Conservation (phyloP, 352 stramenopile species). For the Pythium utonaiense region DNA sequence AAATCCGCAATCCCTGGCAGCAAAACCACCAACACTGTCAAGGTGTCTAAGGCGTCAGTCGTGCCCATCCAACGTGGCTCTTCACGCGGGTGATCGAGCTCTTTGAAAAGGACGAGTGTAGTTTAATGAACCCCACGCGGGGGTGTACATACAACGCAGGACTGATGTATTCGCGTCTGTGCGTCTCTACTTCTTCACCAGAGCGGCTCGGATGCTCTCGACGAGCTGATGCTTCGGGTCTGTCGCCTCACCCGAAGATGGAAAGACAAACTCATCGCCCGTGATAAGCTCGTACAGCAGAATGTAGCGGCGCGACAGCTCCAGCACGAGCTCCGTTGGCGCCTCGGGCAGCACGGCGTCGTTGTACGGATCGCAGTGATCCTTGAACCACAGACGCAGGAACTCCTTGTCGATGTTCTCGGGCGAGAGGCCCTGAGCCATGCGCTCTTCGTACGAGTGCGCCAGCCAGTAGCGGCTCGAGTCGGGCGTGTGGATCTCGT, state of each 20-base stretch:
- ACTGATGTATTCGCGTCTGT: background rate
- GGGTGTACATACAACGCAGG: background rate
- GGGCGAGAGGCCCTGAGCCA: constrained; percentile 86
- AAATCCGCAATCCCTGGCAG: background rate
- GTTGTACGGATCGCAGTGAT: constrained; percentile 99
- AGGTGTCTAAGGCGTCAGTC: background rate
- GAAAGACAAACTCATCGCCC: constrained; percentile 92
- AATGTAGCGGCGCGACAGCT: constrained; percentile 97
- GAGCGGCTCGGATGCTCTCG: constrained; percentile 35
- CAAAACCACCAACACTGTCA: background rate
- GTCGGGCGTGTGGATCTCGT: constrained; percentile 99
- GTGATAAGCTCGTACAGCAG: constrained; percentile 99
- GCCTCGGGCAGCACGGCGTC: constrained; percentile 94
- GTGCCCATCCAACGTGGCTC: background rate
- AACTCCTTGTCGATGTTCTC: constrained; percentile 99
- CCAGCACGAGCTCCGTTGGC: constrained; percentile 93
- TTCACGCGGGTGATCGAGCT: too few species aligned
- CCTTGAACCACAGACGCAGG: constrained; percentile 96
- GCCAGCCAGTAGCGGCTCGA: constrained; percentile 95
- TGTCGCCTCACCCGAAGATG: constrained; percentile 14
- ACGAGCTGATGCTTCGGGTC: constrained; percentile 43
- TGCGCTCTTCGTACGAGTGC: constrained; percentile 88
- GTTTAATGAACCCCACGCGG: too few species aligned
- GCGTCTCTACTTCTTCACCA: constrained; percentile 31
- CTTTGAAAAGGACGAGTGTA: too few species aligned